These are phyloP conservation scores for Apiotrichum gamsii DNA, from an alignment of 1,284 basidiomycete species.

Conservation along the genomic window DNA sequence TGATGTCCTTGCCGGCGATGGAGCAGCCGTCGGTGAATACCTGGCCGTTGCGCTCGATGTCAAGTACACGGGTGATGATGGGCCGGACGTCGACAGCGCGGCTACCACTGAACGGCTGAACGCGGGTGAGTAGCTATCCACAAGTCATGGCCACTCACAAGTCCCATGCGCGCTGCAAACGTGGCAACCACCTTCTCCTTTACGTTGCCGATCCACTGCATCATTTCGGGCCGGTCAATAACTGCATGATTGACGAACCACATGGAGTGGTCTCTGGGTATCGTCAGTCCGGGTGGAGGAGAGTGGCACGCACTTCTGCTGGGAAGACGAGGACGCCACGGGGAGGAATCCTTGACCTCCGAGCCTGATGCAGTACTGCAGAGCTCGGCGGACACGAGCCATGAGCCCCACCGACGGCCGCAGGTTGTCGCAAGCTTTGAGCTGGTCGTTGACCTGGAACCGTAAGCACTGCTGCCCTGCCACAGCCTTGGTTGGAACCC, in stretches of 20 bases:
- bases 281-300: too few relatives aligned
- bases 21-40: slow-evolving; percentile 46
- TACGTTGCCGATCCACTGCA: slow-evolving; percentile 39
- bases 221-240: slow-evolving; percentile 32
- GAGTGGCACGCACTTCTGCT: slow-evolving; percentile 31
- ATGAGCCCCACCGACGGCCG: slow-evolving; percentile 35
- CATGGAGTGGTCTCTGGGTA: slow-evolving; percentile 43
- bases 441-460: slow-evolving; percentile 35
- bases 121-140: not conserved
- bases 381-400: slow-evolving; percentile 40
- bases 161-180: slow-evolving; percentile 41
- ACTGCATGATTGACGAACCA: slow-evolving; percentile 41
- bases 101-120: slow-evolving; percentile 39
- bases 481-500: too few relatives aligned
- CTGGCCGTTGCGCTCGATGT: slow-evolving; percentile 22
- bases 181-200: slow-evolving; percentile 45
- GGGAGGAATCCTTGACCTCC: slow-evolving; percentile 38
- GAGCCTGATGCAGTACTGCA: slow-evolving; percentile 38
- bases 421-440: slow-evolving; percentile 29
- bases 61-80: not conserved
- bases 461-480: too few relatives aligned
- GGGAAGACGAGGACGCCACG: slow-evolving; percentile 40
- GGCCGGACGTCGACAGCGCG: slow-evolving; percentile 32
- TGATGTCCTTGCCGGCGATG: slow-evolving; percentile 35
- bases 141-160: slow-evolving; percentile 20